Conservation (phyloP, 768 basidiomycete species). For the Agrocybe praecox region DNA sequence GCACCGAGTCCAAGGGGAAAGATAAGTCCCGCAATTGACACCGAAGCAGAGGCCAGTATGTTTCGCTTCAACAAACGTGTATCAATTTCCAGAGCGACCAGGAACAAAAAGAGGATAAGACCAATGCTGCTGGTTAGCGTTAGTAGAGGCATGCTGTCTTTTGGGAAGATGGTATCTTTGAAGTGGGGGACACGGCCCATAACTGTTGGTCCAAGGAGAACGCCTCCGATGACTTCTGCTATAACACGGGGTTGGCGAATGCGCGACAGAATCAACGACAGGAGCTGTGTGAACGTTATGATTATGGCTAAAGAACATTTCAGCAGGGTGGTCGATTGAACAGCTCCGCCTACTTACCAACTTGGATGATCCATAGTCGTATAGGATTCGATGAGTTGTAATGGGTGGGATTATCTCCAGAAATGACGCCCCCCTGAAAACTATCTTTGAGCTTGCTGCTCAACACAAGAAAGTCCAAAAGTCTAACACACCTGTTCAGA, state of each 20-base stretch:
- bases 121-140: slow-evolving; percentile 78
- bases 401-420: slow-evolving; percentile 68
- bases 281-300: slow-evolving; percentile 73
- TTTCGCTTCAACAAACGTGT: slow-evolving; percentile 68
- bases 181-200: slow-evolving; percentile 84
- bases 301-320: slow-evolving; percentile 62
- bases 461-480: not conserved
- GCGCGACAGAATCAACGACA: slow-evolving; percentile 62
- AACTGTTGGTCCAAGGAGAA: slow-evolving; percentile 78
- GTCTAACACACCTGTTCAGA: slow-evolving; percentile 52
- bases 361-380: slow-evolving; percentile 75
- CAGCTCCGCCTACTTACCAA: slow-evolving; percentile 45
- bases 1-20: slow-evolving; percentile 85
- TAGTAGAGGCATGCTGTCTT: slow-evolving; percentile 53
- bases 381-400: slow-evolving; percentile 73
- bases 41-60: slow-evolving; percentile 51
- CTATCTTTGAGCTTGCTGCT: not conserved
- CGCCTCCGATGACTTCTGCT: slow-evolving; percentile 89
- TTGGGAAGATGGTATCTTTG: slow-evolving; percentile 60
- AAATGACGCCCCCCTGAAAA: slow-evolving; percentile 67
- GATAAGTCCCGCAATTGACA: slow-evolving; percentile 70
- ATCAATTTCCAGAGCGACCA: slow-evolving; percentile 87
- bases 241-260: slow-evolving; percentile 93
- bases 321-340: not conserved
- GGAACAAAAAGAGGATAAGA: slow-evolving; percentile 77